Base-by-base conservation (phyloP, 2,329 filamentous ascomycete species). In the Bisporella sp. region DNA sequence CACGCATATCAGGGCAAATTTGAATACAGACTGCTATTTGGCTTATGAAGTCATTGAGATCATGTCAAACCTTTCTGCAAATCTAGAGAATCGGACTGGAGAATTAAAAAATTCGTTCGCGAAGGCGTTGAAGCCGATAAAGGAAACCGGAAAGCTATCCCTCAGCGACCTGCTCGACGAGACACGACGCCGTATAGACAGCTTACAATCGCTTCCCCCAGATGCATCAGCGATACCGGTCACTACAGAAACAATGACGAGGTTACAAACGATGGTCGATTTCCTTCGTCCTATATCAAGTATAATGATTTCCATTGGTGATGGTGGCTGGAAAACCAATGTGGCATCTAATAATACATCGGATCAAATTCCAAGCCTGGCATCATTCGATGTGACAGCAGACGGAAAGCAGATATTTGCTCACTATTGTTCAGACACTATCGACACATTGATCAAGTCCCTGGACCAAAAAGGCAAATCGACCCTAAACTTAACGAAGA, bases 41-140 rank as follows among this genome's bases (percentile, higher is more conserved):
- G 90, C 90, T 6, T 99, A 95, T 66, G 93, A 99, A 65, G 88
- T 97, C 32, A 88, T 95, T 32, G 92, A 96, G 62, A 88, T 96
- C 53, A 82, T 97, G 44, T 87, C 89, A 1, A 79, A 78, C 9
- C 76, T 96, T 45, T 90, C 89, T 2, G 84, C 84, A 50, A 84
- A 85, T 39, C 73, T 99, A 4, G 92, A 96, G 56, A 78, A 80
- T 4, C 83, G 85, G 54, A 95, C 90, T 0, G 89, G 89, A 2
- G 89, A 96, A 62, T 76, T 96, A 51, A 96, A 96, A 65, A 75
- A 80, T 31, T 79, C 89, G 5, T 80, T 99, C 47, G 84, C 88
- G 5, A 89, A 95, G 49, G 88, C 89, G 6, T 73, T 97, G 11
- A 90, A 93, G 60, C 93, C 93, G 1, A 81, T 97, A 8, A 82